A percentile compares a stretch with the other conserved stretches of the same genome.
Conservation (phyloP, 2,329 filamentous ascomycete genomes). For the Aspergillus niger region DNA sequence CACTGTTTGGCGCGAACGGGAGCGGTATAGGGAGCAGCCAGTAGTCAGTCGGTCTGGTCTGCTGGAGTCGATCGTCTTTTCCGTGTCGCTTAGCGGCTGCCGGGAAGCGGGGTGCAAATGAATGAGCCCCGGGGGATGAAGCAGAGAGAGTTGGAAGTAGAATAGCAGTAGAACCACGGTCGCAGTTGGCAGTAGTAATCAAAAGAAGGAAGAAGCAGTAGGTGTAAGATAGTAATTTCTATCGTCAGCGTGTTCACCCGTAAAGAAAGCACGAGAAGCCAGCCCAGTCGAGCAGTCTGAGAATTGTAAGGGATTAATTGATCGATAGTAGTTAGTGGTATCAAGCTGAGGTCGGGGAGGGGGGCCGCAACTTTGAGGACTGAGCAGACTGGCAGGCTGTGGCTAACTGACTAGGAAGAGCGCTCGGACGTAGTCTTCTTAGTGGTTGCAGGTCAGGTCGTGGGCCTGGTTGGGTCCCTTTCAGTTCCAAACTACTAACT, state of each 20-base stretch:
- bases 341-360: background rate
- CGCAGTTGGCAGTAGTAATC: constrained; percentile 4
- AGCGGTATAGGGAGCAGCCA: constrained; percentile 25
- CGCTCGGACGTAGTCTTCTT: constrained; percentile 20
- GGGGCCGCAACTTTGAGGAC: background rate
- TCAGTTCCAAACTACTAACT: background rate
- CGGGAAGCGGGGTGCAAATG: constrained; percentile 36
- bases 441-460: constrained; percentile 4
- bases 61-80: constrained; percentile 35
- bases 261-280: too few species aligned
- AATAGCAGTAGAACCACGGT: background rate
- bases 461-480: constrained; percentile 9
- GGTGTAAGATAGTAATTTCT: too few species aligned
- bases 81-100: constrained; percentile 45
- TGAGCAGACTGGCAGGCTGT: constrained; percentile 11
- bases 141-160: too few species aligned
- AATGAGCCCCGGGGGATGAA: constrained; percentile 24
- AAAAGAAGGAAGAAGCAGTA: too few species aligned
- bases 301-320: too few species aligned
- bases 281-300: too few species aligned
- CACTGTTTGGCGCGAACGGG: constrained; percentile 19
- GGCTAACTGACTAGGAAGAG: constrained; percentile 11
- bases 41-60: constrained; percentile 26
- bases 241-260: too few species aligned
- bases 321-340: constrained; percentile 4